A percentile compares a stretch with the other conserved stretches of the same genome.
Conservation (phyloP, 495 filamentous ascomycete species). For the Aspergillus cristatus region DNA sequence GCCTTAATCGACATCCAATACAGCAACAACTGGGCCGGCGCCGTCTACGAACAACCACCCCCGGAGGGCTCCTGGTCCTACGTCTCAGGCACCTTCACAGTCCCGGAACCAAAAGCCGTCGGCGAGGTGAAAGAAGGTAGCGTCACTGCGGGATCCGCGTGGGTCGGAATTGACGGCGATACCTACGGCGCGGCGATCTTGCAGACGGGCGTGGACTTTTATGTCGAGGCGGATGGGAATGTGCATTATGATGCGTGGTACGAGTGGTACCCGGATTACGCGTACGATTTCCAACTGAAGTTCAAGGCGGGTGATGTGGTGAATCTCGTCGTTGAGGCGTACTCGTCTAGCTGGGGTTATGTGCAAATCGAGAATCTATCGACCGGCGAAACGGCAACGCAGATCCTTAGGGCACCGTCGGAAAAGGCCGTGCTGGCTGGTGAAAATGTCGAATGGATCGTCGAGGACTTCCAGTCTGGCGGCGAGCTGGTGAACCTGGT, state of each 20-base stretch:
- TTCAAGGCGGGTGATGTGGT: constrained; percentile 48
- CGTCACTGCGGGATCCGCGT: constrained; percentile 46
- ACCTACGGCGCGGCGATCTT: constrained; percentile 49
- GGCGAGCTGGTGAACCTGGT: constrained; percentile 40
- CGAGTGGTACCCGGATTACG: constrained; percentile 53
- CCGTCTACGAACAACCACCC: constrained; percentile 39
- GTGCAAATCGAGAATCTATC: constrained; percentile 47
- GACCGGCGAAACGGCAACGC: constrained; percentile 44
- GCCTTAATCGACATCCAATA: constrained; percentile 29
- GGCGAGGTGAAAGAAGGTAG: constrained; percentile 9
- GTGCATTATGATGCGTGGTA: constrained; percentile 50
- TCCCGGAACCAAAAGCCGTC: constrained; percentile 41
- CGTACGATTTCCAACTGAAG: constrained; percentile 45
- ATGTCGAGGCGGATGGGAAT: constrained; percentile 23
- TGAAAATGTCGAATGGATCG: constrained; percentile 56
- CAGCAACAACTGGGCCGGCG: constrained; percentile 53
- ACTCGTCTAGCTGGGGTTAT: constrained; percentile 38
- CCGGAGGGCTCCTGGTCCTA: constrained; percentile 36
- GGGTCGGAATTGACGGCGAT: constrained; percentile 56
- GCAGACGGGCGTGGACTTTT: constrained; percentile 54
- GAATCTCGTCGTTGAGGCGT: constrained; percentile 42
- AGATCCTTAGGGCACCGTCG: constrained; percentile 36
- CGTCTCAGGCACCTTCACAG: constrained; percentile 46
- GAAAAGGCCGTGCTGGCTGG: constrained; percentile 26
- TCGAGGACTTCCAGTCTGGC: constrained; percentile 51